A percentile compares a stretch with the other conserved stretches of the same genome.
Conservation (phyloP, 306 rosid genomes). For the Castanospermum australe region DNA sequence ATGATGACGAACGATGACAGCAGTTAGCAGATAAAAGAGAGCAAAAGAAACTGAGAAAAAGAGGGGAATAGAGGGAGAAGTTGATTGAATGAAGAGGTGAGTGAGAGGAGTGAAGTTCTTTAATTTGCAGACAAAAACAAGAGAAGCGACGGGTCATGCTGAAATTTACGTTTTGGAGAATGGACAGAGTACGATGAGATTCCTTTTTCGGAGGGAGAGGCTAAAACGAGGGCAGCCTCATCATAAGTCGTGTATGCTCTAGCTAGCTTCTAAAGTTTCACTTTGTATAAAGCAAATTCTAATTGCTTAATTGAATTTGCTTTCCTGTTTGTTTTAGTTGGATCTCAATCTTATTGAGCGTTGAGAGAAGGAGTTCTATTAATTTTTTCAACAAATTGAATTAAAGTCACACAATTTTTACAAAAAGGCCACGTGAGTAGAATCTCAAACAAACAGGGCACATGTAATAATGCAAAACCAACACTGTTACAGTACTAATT, state of each 20-base stretch:
- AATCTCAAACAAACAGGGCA: too few relatives aligned
- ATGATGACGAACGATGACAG: background rate
- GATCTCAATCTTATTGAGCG: too few relatives aligned
- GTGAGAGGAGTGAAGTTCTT: background rate
- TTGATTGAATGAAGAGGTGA: background rate
- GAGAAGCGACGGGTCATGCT: background rate
- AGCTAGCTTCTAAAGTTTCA: background rate
- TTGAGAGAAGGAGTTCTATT: too few relatives aligned
- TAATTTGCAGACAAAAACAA: constrained; percentile 24
- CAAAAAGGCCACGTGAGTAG: too few relatives aligned
- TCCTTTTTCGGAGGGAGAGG: constrained; percentile 23
- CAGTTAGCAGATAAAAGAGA: background rate
- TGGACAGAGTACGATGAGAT: constrained; percentile 43
- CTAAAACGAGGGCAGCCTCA: constrained; percentile 20
- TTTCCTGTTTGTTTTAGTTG: too few relatives aligned
- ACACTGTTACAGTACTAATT: too few relatives aligned
- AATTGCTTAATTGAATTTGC: background rate
- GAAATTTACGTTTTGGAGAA: constrained; percentile 43
- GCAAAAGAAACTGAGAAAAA: background rate
- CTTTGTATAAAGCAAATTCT: background rate
- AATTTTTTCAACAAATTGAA: too few relatives aligned
- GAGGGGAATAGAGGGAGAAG: background rate
- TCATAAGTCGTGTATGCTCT: background rate
- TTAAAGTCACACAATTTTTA: too few relatives aligned
- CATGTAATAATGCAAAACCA: too few relatives aligned